Evolutionary conservation across 371 early-diverging fungal species (phyloP).

Genomic region (Rhizomucor miehei): DNA sequence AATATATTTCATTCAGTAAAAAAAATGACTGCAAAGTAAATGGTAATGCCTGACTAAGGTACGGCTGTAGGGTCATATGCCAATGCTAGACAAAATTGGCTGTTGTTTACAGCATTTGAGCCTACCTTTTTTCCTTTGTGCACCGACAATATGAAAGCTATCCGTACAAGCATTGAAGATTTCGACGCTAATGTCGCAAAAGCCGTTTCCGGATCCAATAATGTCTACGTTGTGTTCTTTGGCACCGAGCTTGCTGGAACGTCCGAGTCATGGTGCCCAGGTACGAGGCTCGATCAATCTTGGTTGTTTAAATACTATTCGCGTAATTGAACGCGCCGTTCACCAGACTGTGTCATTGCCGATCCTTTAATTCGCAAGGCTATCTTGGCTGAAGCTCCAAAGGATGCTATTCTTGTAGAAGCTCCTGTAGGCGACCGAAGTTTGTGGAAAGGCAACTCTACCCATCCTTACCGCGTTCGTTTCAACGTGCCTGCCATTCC

Average conservation of each 20-base stretch:
- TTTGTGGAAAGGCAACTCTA: conserved; percentile 55
- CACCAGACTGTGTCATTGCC: conserved; percentile 55
- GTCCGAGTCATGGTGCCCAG: conserved; percentile 59
- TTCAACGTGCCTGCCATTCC: conserved; percentile 51
- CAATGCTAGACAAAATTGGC: too few species aligned
- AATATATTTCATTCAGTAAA: too few species aligned
- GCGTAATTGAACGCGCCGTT: too few species aligned
- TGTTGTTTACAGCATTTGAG: too few species aligned
- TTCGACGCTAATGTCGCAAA: conserved; percentile 35
- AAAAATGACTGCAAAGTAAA: too few species aligned
- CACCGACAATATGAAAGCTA: conserved; percentile 10
- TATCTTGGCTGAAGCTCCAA: conserved; percentile 27
- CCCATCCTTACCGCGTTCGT: conserved; percentile 45
- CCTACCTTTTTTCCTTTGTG: too few species aligned
- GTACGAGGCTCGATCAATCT: conserved; percentile 40
- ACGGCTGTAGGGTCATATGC: too few species aligned
- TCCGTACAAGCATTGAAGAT: conserved; percentile 22
- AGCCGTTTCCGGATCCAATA: conserved; percentile 22
- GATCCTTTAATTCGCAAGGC: conserved; percentile 51
- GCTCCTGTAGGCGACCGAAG: conserved; percentile 51
- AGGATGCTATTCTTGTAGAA: conserved; percentile 42
- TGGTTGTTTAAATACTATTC: too few species aligned
- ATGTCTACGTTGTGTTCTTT: conserved; percentile 45
- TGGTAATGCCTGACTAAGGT: too few species aligned
- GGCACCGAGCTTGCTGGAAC: conserved; percentile 41